phyloP scores from a whole-genome alignment of 305 asterid species.

The Withania somnifera region DNA sequence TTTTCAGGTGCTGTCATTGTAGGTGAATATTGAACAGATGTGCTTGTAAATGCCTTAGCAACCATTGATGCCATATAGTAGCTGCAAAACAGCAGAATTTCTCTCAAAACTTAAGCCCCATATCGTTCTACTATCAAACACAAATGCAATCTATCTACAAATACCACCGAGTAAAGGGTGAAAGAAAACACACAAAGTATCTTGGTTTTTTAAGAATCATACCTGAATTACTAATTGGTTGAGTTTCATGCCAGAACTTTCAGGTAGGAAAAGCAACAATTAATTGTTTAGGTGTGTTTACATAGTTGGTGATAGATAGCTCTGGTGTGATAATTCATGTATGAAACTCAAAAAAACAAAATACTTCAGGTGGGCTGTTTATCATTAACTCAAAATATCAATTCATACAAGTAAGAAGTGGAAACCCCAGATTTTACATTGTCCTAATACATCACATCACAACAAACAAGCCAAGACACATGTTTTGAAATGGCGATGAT shows the following conservation, averaged over 20 bases:
- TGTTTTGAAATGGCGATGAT: slow-evolving; percentile 9
- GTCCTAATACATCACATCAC: background rate
- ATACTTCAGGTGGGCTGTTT: too few relatives aligned
- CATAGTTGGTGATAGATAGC: too few relatives aligned
- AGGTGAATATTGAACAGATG: slow-evolving; percentile 52
- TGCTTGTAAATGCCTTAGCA: slow-evolving; percentile 52
- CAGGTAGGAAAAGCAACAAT: too few relatives aligned
- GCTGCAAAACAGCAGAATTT: slow-evolving; percentile 21
- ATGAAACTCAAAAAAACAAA: too few relatives aligned
- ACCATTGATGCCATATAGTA: slow-evolving; percentile 60
- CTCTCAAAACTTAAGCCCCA: background rate
- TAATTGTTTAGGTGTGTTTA: too few relatives aligned
- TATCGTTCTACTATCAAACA: background rate
- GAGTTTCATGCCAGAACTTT: too few relatives aligned
- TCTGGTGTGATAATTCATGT: too few relatives aligned
- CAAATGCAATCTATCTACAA: background rate
- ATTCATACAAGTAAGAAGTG: background rate
- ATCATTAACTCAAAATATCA: too few relatives aligned
- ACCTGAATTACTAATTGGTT: too few relatives aligned
- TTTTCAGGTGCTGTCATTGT: slow-evolving; percentile 51
- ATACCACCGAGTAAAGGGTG: background rate
- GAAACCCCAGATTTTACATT: slow-evolving; percentile 7
- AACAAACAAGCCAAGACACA: background rate
- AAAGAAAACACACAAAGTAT: background rate
- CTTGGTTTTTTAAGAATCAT: too few relatives aligned